Evolutionary conservation across 495 filamentous ascomycete genomes (phyloP), one percentile per base, ranked within the genome.

Genomic region (Aspergillus campestris): DNA sequence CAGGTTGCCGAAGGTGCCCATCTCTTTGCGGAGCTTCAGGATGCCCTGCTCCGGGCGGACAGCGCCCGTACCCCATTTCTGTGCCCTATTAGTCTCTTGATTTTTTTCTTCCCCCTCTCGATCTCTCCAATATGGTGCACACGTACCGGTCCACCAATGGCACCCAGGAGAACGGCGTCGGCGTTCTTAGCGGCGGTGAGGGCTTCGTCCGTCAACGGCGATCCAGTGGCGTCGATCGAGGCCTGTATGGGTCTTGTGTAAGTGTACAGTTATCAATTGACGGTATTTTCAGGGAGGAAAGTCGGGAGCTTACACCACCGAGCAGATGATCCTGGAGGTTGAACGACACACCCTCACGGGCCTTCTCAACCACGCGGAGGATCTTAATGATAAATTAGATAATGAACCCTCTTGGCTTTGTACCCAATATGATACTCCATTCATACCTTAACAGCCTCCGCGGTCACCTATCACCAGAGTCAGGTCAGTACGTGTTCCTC

Each of bases 11-110:
- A 92, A 98, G 53, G 92, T 87, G 59, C 76, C 73, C 75, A 98
- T 84, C 64, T 95, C 84, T 66, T 94, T 96, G 73, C 92, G 89
- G 37, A 98, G 86, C 52, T 75, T 78, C 43, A 98, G 85, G 61
- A 98, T 78, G 47, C 92, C 92, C 69, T 97, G 91, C 60, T 98
- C 92, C 5, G 92, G 92, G 39, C 92, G 86, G 47, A 97, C 84
- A 42, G 78, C 61, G 50, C 88, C 87, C 4, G 86, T 89, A 45
- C 92, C 92, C 88, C 94, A 98, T 91, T 98, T 84, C 79, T 79
- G 42, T 38, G 32, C 18, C 18, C 15, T 40, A 9, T 27, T 27
- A 18, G 38, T 40, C 0, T 44, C 24, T 33, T 43, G 3, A 2
- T 12, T 34, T 15, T 44, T 9, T 34, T 24, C n/a, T 24, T 4